Conservation (phyloP, 257 asterid genomes). For the Nemophila menziesii region DNA sequence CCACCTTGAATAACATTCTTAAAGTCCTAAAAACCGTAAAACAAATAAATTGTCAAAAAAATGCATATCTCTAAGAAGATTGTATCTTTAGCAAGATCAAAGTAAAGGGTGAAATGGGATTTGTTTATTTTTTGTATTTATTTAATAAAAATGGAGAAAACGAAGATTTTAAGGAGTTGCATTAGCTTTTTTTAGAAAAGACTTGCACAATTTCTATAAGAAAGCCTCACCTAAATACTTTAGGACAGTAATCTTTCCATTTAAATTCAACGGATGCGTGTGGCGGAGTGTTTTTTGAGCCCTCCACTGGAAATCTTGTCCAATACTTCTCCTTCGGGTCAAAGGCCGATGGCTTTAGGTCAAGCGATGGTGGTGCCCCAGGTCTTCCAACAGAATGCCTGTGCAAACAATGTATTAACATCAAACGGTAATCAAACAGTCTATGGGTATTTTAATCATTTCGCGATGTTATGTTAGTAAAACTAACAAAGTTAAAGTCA, state of each 20-base stretch:
- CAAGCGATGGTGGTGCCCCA: constrained; percentile 75
- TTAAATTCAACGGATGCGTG: constrained; percentile 74
- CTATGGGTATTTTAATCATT: too few relatives aligned
- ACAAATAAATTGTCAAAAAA: neutral
- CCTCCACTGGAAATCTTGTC: constrained; percentile 92
- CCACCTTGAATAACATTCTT: constrained; percentile 85
- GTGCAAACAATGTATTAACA: neutral
- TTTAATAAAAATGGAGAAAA: too few relatives aligned
- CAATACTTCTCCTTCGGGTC: constrained; percentile 87
- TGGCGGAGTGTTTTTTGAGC: constrained; percentile 80
- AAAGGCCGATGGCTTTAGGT: constrained; percentile 76
- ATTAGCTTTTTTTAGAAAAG: too few relatives aligned
- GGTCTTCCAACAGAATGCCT: constrained; percentile 94
- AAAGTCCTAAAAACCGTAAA: constrained; percentile 34
- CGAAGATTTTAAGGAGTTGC: too few relatives aligned
- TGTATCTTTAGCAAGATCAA: neutral
- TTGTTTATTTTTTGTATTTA: too few relatives aligned
- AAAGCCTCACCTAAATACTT: constrained; percentile 63
- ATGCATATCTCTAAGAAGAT: neutral
- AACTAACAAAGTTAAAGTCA: too few relatives aligned
- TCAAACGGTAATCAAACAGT: neutral
- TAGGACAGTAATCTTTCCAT: constrained; percentile 97
- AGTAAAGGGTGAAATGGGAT: neutral
- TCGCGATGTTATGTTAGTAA: too few relatives aligned
- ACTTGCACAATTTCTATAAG: too few relatives aligned